Percentiles rank a stretch among this genome's conserved stretches.
phyloP scores from a whole-genome alignment of 192 early-diverging fungal genomes.

The Rhizoclosmatium sp. region DNA sequence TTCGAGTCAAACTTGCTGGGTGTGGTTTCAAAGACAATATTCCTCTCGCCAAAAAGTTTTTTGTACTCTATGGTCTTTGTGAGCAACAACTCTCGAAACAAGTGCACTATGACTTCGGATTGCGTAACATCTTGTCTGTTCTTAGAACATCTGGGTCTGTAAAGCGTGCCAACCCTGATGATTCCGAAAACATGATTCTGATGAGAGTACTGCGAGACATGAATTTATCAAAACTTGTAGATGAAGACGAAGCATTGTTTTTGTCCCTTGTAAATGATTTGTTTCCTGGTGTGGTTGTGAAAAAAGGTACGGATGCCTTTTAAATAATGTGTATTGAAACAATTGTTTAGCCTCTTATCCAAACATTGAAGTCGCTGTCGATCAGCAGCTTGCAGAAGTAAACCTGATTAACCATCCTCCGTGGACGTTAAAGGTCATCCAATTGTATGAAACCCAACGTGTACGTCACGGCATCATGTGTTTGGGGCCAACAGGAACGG shows the following conservation, averaged over 20 bases:
- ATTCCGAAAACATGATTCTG: slow-evolving; percentile 68
- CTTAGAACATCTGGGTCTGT: slow-evolving; percentile 69
- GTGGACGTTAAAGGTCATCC: slow-evolving; percentile 73
- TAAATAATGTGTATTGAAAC: not conserved
- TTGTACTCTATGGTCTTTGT: slow-evolving; percentile 69
- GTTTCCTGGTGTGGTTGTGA: slow-evolving; percentile 68
- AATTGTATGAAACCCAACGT: slow-evolving; percentile 67
- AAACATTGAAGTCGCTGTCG: slow-evolving; percentile 62
- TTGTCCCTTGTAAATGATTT: slow-evolving; percentile 67
- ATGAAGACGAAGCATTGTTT: slow-evolving; percentile 71
- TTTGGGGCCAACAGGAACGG: slow-evolving; percentile 70
- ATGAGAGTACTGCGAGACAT: slow-evolving; percentile 73
- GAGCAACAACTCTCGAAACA: slow-evolving; percentile 73
- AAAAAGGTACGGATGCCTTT: slow-evolving; percentile 51
- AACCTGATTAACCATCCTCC: slow-evolving; percentile 68
- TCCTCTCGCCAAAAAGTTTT: slow-evolving; percentile 72
- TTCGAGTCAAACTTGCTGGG: slow-evolving; percentile 70
- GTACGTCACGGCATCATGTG: slow-evolving; percentile 74
- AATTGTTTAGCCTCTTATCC: slow-evolving; percentile 51
- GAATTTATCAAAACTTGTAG: slow-evolving; percentile 74
- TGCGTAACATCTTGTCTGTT: slow-evolving; percentile 70
- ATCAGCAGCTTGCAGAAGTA: slow-evolving; percentile 66
- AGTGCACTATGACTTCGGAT: slow-evolving; percentile 74
- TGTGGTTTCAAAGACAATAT: slow-evolving; percentile 74
- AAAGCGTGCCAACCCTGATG: slow-evolving; percentile 68